Percentiles rank a stretch among this genome's conserved stretches.
Evolutionary conservation across 2,329 filamentous ascomycete species (phyloP).

Genomic region (Curvularia lunata): DNA sequence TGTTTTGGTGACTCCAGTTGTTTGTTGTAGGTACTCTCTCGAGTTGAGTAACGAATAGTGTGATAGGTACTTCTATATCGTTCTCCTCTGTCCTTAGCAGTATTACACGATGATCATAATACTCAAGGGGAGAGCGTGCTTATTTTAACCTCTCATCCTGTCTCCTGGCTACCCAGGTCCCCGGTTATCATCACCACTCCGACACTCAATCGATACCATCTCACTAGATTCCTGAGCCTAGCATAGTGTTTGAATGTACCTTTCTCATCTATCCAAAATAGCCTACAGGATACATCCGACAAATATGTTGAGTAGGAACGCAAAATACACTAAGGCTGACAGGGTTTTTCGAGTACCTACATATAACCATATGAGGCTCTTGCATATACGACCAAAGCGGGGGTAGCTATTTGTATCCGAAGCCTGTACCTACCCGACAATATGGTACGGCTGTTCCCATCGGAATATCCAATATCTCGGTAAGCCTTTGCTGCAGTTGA

Average conservation of each 20-base stretch:
- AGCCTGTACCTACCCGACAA: not conserved
- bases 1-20: not conserved
- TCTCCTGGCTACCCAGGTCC: not conserved
- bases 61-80: not conserved
- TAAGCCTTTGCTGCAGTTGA: not conserved
- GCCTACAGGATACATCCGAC: not conserved
- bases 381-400: constrained; percentile 1
- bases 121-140: not conserved
- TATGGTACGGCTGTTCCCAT: not conserved
- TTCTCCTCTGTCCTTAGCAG: not conserved
- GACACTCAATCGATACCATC: not conserved
- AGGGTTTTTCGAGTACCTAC: not conserved
- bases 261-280: not conserved
- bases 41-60: not conserved
- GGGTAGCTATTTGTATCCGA: not conserved
- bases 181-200: not conserved
- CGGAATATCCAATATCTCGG: not conserved
- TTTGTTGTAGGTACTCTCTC: not conserved
- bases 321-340: not conserved
- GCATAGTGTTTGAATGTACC: not conserved
- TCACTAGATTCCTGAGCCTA: not conserved
- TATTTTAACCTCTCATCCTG: not conserved
- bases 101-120: not conserved
- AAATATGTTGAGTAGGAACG: not conserved
- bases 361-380: not conserved